A percentile compares a stretch with the other conserved stretches of the same genome.
Conservation (phyloP, 139 green algal genomes). For the Limnomonas spitsbergensis region DNA sequence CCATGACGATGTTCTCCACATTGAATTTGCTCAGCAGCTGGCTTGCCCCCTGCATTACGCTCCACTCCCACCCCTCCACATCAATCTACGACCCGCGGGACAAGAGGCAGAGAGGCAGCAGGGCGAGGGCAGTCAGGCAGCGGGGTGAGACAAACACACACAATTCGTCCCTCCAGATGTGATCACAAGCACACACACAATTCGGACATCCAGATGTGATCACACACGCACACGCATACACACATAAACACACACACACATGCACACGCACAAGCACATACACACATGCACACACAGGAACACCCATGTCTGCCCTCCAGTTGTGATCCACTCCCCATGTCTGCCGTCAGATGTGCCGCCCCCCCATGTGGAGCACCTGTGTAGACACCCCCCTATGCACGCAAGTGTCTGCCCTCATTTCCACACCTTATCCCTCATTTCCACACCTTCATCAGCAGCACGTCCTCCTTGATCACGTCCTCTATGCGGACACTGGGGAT, state of each 20-base stretch:
- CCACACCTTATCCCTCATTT: background rate
- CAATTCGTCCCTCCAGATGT: background rate
- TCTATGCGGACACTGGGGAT: constrained; percentile 22
- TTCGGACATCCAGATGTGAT: background rate
- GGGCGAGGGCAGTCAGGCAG: background rate
- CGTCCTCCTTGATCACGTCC: constrained; percentile 31
- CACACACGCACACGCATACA: background rate
- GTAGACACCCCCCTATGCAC: too few relatives aligned
- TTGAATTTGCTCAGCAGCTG: constrained; percentile 17
- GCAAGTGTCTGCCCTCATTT: background rate
- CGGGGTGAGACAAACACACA: background rate
- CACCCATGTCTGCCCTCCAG: too few relatives aligned
- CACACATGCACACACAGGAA: too few relatives aligned
- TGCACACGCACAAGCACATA: too few relatives aligned
- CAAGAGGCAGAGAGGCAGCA: background rate
- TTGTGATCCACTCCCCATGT: too few relatives aligned
- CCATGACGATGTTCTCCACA: constrained; percentile 62
- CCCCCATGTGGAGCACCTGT: too few relatives aligned
- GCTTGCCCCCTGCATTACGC: constrained; percentile 27
- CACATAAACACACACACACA: too few relatives aligned
- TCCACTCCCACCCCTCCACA: constrained; percentile 70
- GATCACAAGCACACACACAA: background rate
- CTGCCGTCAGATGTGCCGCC: too few relatives aligned
- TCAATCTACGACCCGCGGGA: constrained; percentile 67
- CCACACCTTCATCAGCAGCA: constrained; percentile 33